Conservation (phyloP, 345 rosid species). For the Bruguiera parviflora region DNA sequence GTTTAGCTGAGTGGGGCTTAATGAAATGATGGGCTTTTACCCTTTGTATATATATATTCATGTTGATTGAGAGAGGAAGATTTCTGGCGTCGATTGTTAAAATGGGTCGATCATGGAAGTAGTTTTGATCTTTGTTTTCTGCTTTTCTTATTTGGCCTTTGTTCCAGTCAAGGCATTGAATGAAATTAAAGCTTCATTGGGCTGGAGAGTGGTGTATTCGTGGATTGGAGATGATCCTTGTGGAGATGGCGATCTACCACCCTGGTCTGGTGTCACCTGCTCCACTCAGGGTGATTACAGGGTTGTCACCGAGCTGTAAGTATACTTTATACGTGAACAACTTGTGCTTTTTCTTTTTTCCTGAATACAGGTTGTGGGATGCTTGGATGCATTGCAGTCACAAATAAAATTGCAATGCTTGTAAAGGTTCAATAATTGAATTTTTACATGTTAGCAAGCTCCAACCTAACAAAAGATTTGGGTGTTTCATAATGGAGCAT, state of each 20-base stretch:
- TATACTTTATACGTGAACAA: background rate
- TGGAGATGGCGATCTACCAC: constrained; percentile 79
- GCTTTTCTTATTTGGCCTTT: background rate
- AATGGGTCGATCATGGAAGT: background rate
- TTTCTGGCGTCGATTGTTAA: background rate
- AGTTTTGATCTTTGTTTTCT: background rate
- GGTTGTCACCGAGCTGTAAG: constrained; percentile 82
- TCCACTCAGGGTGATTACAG: constrained; percentile 85
- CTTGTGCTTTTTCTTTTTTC: background rate
- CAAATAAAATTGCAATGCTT: no score
- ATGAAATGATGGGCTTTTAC: no score
- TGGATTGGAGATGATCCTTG: constrained; percentile 99
- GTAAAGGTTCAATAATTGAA: no score
- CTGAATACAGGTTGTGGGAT: background rate
- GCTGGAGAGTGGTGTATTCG: constrained; percentile 95
- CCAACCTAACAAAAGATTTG: no score
- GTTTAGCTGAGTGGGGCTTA: no score
- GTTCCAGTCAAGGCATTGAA: constrained; percentile 84
- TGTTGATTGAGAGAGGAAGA: background rate
- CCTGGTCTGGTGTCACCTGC: constrained; percentile 98
- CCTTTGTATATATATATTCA: background rate
- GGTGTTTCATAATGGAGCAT: no score
- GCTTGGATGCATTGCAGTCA: background rate
- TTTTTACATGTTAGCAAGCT: no score
- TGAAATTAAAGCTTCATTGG: constrained; percentile 96